These are phyloP conservation scores for Rhodomyrtus tomentosa DNA, from an alignment of 345 rosid genomes.

Conservation along the genomic window DNA sequence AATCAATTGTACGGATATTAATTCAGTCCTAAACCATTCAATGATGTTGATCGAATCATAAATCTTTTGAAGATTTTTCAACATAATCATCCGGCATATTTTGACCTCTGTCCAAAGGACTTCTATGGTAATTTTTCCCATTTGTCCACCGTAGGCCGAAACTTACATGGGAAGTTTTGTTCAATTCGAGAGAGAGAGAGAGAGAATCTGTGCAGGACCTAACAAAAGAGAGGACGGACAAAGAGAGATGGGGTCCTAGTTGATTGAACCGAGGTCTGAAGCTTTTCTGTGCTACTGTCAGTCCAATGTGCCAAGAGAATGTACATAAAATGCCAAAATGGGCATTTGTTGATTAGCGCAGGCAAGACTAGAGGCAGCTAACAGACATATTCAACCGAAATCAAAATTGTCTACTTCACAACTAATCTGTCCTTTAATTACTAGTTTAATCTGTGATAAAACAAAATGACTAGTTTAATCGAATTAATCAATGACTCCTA, in stretches of 20 bases:
- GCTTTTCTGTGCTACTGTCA: not conserved
- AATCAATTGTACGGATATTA: too few relatives aligned
- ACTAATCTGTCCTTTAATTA: not conserved
- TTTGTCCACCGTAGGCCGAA: not conserved
- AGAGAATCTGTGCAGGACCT: not conserved
- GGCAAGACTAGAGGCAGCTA: not conserved
- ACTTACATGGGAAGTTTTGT: not conserved
- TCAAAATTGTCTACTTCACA: not conserved
- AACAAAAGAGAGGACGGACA: not conserved
- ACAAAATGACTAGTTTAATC: not conserved
- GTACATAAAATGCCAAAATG: not conserved
- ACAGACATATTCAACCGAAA: not conserved
- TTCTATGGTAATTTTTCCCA: too few relatives aligned
- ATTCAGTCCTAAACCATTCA: too few relatives aligned
- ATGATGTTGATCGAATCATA: too few relatives aligned
- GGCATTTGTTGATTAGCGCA: too few relatives aligned
- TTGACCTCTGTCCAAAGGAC: too few relatives aligned
- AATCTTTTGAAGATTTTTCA: too few relatives aligned
- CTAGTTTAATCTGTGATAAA: not conserved
- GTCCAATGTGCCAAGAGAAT: not conserved
- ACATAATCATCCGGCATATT: too few relatives aligned
- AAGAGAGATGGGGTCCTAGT: not conserved
- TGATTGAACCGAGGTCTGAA: not conserved
- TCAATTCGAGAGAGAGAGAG: not conserved
- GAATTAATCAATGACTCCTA: not conserved